Evolutionary conservation across 2,329 filamentous ascomycete species (phyloP).

Genomic region (Ascochyta fabae): DNA sequence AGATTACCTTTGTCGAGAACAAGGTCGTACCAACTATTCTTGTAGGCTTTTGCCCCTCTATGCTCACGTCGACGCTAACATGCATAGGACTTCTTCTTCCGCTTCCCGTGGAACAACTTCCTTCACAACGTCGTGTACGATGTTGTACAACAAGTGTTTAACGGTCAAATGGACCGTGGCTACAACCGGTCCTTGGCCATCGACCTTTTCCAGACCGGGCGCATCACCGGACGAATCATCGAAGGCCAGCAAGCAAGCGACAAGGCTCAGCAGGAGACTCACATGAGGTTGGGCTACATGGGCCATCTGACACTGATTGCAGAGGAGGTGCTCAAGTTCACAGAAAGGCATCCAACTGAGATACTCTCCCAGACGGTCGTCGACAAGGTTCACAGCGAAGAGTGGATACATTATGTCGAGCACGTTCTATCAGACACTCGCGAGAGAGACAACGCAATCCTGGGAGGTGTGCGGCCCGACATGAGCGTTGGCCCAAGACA

Average conservation of each 20-base stretch:
- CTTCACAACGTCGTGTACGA: slow-evolving; percentile 99
- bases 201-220: slow-evolving; percentile 88
- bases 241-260: slow-evolving; percentile 88
- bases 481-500: slow-evolving; percentile 81
- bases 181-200: slow-evolving; percentile 90
- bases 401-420: slow-evolving; percentile 96
- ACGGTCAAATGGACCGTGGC: slow-evolving; percentile 94
- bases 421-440: slow-evolving; percentile 90
- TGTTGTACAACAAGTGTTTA: slow-evolving; percentile 98
- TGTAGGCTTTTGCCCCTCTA: slow-evolving; percentile 61
- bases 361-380: slow-evolving; percentile 82
- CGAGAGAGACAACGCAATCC: slow-evolving; percentile 96
- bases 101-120: slow-evolving; percentile 99
- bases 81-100: slow-evolving; percentile 92
- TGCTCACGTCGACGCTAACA: neutral
- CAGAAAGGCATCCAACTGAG: slow-evolving; percentile 89
- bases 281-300: slow-evolving; percentile 97
- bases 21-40: slow-evolving; percentile 94
- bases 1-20: slow-evolving; percentile 95
- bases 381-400: slow-evolving; percentile 84
- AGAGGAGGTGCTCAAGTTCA: slow-evolving; percentile 98
- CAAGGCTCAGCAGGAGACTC: slow-evolving; percentile 79
- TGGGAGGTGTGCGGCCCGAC: slow-evolving; percentile 92
- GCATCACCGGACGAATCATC: slow-evolving; percentile 90
- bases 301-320: slow-evolving; percentile 95